Evolutionary conservation across 2,329 filamentous ascomycete species (phyloP).

Genomic region (Parastagonospora avenae): DNA sequence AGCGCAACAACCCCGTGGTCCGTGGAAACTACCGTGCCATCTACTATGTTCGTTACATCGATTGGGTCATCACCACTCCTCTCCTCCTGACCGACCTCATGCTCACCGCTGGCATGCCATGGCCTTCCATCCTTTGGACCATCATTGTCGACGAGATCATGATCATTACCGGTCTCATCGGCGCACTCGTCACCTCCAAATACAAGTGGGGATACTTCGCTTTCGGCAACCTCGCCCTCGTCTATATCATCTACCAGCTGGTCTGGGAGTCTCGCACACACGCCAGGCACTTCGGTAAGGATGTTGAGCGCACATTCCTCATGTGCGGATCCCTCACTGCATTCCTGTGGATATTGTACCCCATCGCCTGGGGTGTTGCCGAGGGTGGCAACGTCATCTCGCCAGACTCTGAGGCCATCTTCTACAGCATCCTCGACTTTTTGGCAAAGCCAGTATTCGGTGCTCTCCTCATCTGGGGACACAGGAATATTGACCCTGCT

Average conservation of each 20-base stretch:
- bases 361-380: constrained; percentile 63
- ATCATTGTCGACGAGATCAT: constrained; percentile 69
- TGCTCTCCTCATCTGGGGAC: constrained; percentile 64
- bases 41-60: constrained; percentile 70
- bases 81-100: constrained; percentile 67
- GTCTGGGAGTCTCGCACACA: constrained; percentile 62
- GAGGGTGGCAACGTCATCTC: constrained; percentile 70
- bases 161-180: constrained; percentile 70
- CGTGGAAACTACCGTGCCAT: constrained; percentile 63
- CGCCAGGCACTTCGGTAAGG: constrained; percentile 59
- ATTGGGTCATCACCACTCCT: constrained; percentile 69
- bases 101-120: constrained; percentile 68
- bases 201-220: constrained; percentile 74
- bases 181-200: constrained; percentile 63
- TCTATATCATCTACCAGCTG: constrained; percentile 66
- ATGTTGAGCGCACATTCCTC: constrained; percentile 60
- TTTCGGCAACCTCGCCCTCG: constrained; percentile 58
- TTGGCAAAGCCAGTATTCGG: constrained; percentile 69
- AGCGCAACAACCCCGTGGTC: constrained; percentile 51
- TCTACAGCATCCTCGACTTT: constrained; percentile 71
- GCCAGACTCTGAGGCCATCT: constrained; percentile 69
- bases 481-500: constrained; percentile 65
- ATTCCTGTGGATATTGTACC: constrained; percentile 67
- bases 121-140: constrained; percentile 66
- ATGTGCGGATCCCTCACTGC: constrained; percentile 64